A percentile compares a stretch with the other conserved stretches of the same genome.
phyloP scores from a whole-genome alignment of 306 rosid species.

The Prinsepia uniflora region DNA sequence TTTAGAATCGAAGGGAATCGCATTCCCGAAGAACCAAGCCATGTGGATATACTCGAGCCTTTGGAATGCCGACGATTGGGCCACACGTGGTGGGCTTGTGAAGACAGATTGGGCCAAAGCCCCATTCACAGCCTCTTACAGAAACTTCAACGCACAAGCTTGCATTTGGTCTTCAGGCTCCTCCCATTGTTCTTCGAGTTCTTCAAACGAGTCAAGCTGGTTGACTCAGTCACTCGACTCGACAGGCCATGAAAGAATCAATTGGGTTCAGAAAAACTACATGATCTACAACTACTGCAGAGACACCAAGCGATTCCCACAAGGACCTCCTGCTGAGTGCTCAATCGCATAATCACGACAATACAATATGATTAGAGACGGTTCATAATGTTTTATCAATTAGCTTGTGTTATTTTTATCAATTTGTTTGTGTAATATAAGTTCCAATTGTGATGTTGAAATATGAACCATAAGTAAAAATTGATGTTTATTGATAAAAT shows the following conservation, averaged over 20 bases:
- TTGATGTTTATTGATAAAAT: too few relatives aligned
- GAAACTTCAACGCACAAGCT: conserved; percentile 19
- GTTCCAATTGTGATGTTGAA: neutral
- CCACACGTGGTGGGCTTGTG: conserved; percentile 61
- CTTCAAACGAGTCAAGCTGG: conserved; percentile 2
- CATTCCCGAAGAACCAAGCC: conserved; percentile 49
- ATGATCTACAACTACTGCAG: conserved; percentile 21
- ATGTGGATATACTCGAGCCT: conserved; percentile 57
- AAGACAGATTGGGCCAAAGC: conserved; percentile 62
- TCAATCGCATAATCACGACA: neutral
- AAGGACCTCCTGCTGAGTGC: conserved; percentile 13
- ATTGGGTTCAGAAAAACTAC: conserved; percentile 20
- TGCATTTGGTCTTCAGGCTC: conserved; percentile 22
- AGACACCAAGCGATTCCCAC: conserved; percentile 21
- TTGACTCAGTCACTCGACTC: conserved; percentile 3
- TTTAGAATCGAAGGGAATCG: conserved; percentile 46
- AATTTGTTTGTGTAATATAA: neutral
- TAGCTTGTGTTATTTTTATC: neutral
- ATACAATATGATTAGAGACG: too few relatives aligned
- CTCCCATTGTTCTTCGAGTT: conserved; percentile 1
- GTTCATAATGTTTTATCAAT: neutral
- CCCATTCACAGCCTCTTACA: conserved; percentile 58
- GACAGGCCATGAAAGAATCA: neutral
- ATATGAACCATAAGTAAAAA: neutral
- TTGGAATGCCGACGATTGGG: conserved; percentile 63